Evolutionary conservation across 192 early-diverging fungal species (phyloP).

Genomic region (Rhizophagus clarus): DNA sequence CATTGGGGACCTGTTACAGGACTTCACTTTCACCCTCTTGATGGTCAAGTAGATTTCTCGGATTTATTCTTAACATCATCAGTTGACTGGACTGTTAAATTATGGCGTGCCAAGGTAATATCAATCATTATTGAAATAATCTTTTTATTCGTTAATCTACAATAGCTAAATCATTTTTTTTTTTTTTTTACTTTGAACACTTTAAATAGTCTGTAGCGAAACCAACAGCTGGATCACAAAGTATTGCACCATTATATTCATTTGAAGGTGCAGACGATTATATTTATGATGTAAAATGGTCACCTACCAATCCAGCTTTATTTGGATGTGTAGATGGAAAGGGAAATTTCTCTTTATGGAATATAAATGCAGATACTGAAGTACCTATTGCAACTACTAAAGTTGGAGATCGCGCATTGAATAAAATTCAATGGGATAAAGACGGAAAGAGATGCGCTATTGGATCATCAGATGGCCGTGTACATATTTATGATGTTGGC

Average conservation of each 20-base stretch:
- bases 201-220: constrained; percentile 46
- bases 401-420: constrained; percentile 75
- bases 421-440: constrained; percentile 96
- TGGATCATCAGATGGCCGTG: constrained; percentile 83
- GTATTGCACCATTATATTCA: constrained; percentile 69
- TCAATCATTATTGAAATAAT: background rate
- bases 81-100: constrained; percentile 96
- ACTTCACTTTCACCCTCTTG: constrained; percentile 87
- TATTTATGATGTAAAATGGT: constrained; percentile 98
- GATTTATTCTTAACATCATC: constrained; percentile 92
- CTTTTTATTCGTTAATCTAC: background rate
- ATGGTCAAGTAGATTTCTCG: constrained; percentile 81
- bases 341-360: constrained; percentile 89
- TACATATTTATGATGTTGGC: constrained; percentile 92
- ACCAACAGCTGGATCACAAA: constrained; percentile 47
- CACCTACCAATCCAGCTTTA: constrained; percentile 89
- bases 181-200: background rate
- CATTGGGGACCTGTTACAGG: constrained; percentile 89
- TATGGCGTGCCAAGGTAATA: constrained; percentile 80
- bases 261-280: constrained; percentile 96
- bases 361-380: constrained; percentile 89
- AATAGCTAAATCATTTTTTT: background rate
- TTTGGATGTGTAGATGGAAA: constrained; percentile 92
- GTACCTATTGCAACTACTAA: constrained; percentile 63
- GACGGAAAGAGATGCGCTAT: constrained; percentile 78